Evolutionary conservation across 2,329 filamentous ascomycete species (phyloP).

Genomic region (Mollisiaceae sp.): DNA sequence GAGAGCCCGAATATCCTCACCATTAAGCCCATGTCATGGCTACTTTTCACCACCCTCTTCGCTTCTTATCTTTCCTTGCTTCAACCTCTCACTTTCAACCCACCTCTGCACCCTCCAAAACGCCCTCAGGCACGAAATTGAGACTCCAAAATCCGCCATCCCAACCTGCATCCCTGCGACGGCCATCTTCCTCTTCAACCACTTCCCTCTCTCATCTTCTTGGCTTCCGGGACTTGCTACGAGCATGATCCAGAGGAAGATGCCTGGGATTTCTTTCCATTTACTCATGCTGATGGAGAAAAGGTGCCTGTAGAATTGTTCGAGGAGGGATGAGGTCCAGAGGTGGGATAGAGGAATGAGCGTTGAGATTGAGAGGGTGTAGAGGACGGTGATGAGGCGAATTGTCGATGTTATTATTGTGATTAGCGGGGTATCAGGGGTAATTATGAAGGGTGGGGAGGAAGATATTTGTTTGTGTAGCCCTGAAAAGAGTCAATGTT

Average conservation of each 20-base stretch:
- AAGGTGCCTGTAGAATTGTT: constrained; percentile 50
- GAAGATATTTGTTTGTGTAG: constrained; percentile 46
- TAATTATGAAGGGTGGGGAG: constrained; percentile 29
- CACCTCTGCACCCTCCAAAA: constrained; percentile 21
- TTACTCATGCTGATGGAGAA: constrained; percentile 52
- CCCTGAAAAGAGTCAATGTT: constrained; percentile 39
- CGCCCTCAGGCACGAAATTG: neutral
- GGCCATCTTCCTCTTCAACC: constrained; percentile 16
- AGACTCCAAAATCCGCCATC: constrained; percentile 7
- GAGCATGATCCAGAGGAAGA: constrained; percentile 36
- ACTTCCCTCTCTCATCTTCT: constrained; percentile 9
- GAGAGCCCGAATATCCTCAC: no score
- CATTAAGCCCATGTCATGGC: no score
- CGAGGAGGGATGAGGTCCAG: constrained; percentile 47
- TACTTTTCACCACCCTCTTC: no score
- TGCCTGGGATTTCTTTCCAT: constrained; percentile 53
- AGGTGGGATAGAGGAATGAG: constrained; percentile 50
- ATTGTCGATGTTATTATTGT: constrained; percentile 48
- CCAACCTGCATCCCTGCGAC: constrained; percentile 11
- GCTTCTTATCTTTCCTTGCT: neutral
- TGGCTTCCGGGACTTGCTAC: neutral
- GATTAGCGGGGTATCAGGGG: neutral
- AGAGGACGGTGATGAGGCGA: constrained; percentile 52
- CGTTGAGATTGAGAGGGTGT: constrained; percentile 51
- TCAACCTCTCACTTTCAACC: constrained; percentile 9